These are phyloP conservation scores for Geranomyces variabilis DNA, from an alignment of 192 early-diverging fungal genomes.

Conservation along the genomic window DNA sequence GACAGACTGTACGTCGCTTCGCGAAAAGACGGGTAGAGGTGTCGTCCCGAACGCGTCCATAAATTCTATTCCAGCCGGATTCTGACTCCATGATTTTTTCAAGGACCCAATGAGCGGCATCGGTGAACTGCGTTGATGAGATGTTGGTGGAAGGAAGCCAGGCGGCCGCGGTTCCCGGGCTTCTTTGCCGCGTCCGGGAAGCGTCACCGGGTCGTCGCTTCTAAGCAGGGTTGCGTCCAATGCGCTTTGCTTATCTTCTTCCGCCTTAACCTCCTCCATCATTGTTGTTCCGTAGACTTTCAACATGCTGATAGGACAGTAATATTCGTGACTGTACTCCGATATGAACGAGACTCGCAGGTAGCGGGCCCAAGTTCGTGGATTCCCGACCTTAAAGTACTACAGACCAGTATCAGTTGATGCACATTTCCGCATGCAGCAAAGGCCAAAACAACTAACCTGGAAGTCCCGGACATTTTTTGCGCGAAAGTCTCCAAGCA, in stretches of 20 bases:
- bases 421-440: neutral
- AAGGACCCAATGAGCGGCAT: neutral
- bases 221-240: neutral
- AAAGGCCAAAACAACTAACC: conserved; percentile 25
- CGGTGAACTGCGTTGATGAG: no score
- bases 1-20: neutral
- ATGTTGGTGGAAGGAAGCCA: neutral
- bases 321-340: conserved; percentile 90
- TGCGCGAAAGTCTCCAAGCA: conserved; percentile 82
- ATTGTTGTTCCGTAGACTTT: conserved; percentile 90
- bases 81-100: neutral
- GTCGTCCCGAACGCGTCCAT: conserved; percentile 7
- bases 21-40: neutral
- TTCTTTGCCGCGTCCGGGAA: neutral
- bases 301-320: conserved; percentile 88
- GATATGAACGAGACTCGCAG: conserved; percentile 85
- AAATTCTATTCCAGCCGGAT: neutral
- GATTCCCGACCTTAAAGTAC: conserved; percentile 79
- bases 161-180: neutral
- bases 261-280: conserved; percentile 69
- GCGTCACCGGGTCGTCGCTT: neutral
- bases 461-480: conserved; percentile 79
- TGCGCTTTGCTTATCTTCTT: conserved; percentile 60
- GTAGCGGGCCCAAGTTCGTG: conserved; percentile 80
- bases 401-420: conserved; percentile 46